Base-by-base conservation (phyloP, 2,329 filamentous ascomycete species). In the Cercospora berteroae region DNA sequence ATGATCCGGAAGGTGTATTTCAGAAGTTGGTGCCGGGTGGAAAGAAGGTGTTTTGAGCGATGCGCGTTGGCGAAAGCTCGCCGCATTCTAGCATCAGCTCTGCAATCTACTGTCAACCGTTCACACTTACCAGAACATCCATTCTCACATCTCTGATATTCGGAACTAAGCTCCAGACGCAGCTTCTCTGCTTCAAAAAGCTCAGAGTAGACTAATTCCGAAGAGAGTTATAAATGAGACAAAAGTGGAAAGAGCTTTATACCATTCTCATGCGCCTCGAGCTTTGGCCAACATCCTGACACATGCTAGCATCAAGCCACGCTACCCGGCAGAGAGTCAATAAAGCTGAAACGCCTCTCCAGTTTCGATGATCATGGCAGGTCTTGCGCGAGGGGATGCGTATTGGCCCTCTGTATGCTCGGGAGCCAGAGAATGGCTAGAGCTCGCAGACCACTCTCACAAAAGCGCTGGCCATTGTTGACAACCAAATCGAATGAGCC, bases 1-100 rank as follows among this genome's bases (percentile, higher is more conserved):
- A 58, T 55, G 67, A 71, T 67, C 67, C 65, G 2, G 60, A 68
- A 7, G 57, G 65, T 18, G 63, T 69, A 12, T 67, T 66, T n/a
- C 69, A 70, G 59, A 59, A 33, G n/a, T 60, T 67, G 39, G 61
- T 61, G 61, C 65, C 67, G 10, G 67, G 65, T 31, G 55, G 55
- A 4, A 58, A 58, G 55, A 58, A 58, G 55, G 55, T 58, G 27
- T 58, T 57, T 33, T 57, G 16, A 57, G 55, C 5, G 10, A 10
- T 52, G 12, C 1, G 23, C 23, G 5, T 52, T 16, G 9, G 12
- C 18, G 6, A n/a, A 27, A 6, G 36, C 36, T n/a, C 36, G 6
- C 36, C 16, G 16, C 36, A 7, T 42, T n/a, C 36, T 4, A n/a
- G 16, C n/a, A n/a, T 42, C 5, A 42, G 16, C 16, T 6, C 36